Conservation (phyloP, 1,284 basidiomycete genomes). For the Paramarasmius palmivorus region DNA sequence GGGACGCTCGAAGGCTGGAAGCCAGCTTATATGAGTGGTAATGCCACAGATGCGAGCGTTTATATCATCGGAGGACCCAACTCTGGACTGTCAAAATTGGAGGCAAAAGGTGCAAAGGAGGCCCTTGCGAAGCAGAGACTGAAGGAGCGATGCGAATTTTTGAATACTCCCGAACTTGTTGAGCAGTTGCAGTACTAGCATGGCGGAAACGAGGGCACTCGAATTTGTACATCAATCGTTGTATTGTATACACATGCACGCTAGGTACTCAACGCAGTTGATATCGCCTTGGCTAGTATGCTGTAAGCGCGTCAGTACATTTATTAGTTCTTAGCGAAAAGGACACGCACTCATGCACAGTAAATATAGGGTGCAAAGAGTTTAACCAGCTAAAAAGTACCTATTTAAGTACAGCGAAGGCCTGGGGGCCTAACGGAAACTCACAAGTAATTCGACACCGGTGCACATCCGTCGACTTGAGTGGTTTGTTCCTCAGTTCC, state of each 20-base stretch:
- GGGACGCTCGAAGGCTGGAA: not conserved
- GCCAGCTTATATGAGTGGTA: not conserved
- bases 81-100: not conserved
- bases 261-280: conserved; percentile 37
- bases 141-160: not conserved
- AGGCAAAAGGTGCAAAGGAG: not conserved
- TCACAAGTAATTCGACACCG: conserved; percentile 65
- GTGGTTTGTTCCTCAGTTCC: conserved; percentile 52
- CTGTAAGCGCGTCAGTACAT: conserved; percentile 26
- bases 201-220: no score
- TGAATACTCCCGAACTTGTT: not conserved
- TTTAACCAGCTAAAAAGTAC: conserved; percentile 49
- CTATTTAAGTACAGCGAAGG: not conserved
- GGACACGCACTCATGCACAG: conserved; percentile 49
- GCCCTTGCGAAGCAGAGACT: not conserved
- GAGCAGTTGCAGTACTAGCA: conserved; percentile 4
- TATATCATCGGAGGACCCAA: conserved; percentile 1
- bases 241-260: no score
- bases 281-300: conserved; percentile 45
- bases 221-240: no score
- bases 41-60: not conserved
- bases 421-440: conserved; percentile 22
- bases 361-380: conserved; percentile 53
- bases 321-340: not conserved
- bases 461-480: conserved; percentile 56